These are phyloP conservation scores for Pestalotiopsis sp. DNA, from an alignment of 2,329 filamentous ascomycete species.

Conservation along the genomic window DNA sequence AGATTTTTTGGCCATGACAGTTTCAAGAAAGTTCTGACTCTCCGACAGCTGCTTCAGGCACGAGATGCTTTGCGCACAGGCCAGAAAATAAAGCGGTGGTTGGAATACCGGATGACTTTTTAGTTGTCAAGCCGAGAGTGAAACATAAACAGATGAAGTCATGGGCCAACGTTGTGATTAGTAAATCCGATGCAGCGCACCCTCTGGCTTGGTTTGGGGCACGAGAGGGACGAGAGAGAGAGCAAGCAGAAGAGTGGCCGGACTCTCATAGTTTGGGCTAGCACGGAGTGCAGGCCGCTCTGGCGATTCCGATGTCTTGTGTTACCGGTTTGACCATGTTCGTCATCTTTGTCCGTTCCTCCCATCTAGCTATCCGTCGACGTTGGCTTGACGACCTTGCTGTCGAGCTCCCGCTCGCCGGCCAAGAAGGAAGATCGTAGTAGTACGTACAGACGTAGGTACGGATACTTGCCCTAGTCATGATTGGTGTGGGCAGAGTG, in stretches of 20 bases:
- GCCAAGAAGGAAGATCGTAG: neutral
- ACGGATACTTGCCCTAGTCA: neutral
- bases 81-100: neutral
- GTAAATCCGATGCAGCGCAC: neutral
- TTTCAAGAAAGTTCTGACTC: slow-evolving; percentile 2
- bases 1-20: neutral
- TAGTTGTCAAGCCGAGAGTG: neutral
- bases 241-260: neutral
- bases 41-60: neutral
- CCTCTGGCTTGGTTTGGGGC: neutral
- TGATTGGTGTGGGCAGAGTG: neutral
- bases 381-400: neutral
- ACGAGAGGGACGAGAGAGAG: neutral
- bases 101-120: neutral
- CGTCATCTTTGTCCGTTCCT: neutral
- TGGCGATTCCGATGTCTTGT: slow-evolving; percentile 2
- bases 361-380: neutral
- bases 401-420: neutral
- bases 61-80: neutral
- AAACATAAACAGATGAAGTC: slow-evolving; percentile 11
- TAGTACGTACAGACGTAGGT: neutral
- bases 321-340: neutral
- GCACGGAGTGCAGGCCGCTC: neutral
- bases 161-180: neutral
- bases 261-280: slow-evolving; percentile 4